Conservation (phyloP, 164 flowering plant species). For the Tetracentron sinense region DNA sequence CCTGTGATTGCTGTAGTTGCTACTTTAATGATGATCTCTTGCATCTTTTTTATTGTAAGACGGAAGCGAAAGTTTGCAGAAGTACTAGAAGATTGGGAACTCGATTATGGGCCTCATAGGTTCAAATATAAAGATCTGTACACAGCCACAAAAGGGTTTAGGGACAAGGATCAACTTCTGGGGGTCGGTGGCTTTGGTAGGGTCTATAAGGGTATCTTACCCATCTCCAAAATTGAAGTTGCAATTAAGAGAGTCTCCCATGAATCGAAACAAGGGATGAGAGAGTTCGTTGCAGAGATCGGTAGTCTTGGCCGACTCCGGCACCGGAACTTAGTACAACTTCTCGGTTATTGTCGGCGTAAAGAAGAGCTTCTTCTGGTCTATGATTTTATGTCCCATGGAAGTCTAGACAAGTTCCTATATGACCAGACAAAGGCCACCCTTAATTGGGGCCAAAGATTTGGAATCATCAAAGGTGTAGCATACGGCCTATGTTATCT, state of each 20-base stretch:
- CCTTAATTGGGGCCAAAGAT: conserved; percentile 19
- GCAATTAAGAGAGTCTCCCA: conserved; percentile 27
- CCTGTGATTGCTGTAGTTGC: background rate
- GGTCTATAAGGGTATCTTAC: conserved; percentile 22
- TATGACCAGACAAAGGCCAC: background rate
- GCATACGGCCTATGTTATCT: conserved; percentile 18
- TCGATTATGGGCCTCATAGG: conserved; percentile 14
- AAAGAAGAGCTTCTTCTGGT: conserved; percentile 23
- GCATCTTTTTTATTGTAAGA: background rate
- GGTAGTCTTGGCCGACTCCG: conserved; percentile 20
- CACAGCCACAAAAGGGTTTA: conserved; percentile 21
- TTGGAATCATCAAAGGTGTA: conserved; percentile 20
- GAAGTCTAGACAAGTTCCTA: conserved; percentile 20
- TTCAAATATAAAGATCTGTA: conserved; percentile 18
- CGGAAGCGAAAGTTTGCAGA: conserved; percentile 14
- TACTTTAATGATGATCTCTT: background rate
- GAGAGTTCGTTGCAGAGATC: conserved; percentile 25
- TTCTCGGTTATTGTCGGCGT: conserved; percentile 18
- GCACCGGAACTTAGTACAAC: conserved; percentile 19
- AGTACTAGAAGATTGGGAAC: conserved; percentile 20
- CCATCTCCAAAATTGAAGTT: conserved; percentile 8
- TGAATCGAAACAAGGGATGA: conserved; percentile 27
- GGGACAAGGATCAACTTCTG: conserved; percentile 11
- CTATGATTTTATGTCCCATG: conserved; percentile 20
- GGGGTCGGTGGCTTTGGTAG: conserved; percentile 24